phyloP scores from a whole-genome alignment of 176 grass and related monocot species.

The Urochloa ruziziensis region DNA sequence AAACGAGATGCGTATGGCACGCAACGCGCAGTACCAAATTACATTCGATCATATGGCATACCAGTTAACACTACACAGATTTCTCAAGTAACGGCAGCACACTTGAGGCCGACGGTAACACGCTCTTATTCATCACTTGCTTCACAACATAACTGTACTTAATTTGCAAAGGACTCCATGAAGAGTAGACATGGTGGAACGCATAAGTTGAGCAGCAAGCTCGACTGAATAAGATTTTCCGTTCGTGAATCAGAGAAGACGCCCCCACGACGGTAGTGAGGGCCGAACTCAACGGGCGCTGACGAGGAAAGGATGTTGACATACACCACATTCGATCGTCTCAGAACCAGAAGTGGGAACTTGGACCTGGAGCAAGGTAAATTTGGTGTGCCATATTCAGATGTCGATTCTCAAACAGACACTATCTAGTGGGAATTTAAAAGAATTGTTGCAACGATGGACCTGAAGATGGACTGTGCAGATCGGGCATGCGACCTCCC shows the following conservation, averaged over 20 bases:
- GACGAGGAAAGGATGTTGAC: conserved; percentile 96
- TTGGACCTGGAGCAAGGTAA: conserved; percentile 53
- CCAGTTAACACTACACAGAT: neutral
- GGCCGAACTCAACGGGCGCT: conserved; percentile 54
- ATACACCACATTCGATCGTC: conserved; percentile 92
- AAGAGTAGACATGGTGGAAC: neutral
- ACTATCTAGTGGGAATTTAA: neutral
- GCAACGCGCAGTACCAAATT: neutral
- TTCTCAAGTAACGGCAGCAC: neutral
- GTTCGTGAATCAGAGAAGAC: neutral
- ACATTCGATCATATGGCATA: neutral
- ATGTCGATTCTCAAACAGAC: neutral
- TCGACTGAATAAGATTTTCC: neutral
- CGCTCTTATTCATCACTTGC: conserved; percentile 22
- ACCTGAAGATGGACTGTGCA: conserved; percentile 98
- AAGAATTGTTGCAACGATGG: neutral
- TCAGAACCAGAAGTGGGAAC: conserved; percentile 82
- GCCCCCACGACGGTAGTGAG: accelerated
- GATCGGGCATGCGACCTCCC: conserved; percentile 88
- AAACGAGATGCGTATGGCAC: neutral
- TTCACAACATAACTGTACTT: conserved; percentile 28
- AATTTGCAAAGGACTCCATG: neutral
- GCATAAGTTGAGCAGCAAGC: neutral
- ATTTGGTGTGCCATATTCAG: neutral
- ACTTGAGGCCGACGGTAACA: neutral